These are phyloP conservation scores for Nakaseomyces delphensis DNA, from an alignment of 1,139 yeast species.

Conservation along the genomic window DNA sequence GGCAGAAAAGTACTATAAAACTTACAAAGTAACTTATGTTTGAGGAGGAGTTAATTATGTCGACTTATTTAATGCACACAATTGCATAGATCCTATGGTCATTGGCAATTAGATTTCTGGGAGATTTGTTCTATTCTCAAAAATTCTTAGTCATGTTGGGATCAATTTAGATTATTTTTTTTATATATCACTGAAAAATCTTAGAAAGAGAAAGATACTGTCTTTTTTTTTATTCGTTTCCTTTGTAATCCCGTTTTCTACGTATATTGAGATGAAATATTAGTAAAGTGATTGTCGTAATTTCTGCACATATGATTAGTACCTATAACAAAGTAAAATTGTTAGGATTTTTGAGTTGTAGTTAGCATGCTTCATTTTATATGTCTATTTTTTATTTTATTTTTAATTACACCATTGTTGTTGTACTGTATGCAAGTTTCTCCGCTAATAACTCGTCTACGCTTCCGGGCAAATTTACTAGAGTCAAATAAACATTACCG, in stretches of 20 bases:
- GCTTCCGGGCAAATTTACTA: constrained; percentile 1
- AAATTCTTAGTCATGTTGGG: neutral
- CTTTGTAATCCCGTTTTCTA: no score
- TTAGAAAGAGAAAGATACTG: neutral
- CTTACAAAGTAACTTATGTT: neutral
- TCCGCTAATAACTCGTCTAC: constrained; percentile 6
- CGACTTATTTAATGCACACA: neutral
- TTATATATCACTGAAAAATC: neutral
- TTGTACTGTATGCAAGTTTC: constrained; percentile 6
- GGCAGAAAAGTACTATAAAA: no score
- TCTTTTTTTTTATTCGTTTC: no score
- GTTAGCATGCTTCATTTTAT: no score
- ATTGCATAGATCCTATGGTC: neutral
- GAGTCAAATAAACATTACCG: constrained; percentile 5
- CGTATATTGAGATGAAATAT: no score
- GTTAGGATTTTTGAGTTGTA: no score
- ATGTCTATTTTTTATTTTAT: neutral
- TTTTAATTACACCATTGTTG: constrained; percentile 6
- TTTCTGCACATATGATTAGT: no score
- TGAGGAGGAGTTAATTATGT: neutral
- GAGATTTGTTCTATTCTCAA: no score
- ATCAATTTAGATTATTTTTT: neutral
- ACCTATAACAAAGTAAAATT: no score
- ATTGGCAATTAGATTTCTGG: neutral
- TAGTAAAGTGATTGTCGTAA: no score